Conservation (phyloP, 257 asterid species). For the Rehmannia glutinosa region DNA sequence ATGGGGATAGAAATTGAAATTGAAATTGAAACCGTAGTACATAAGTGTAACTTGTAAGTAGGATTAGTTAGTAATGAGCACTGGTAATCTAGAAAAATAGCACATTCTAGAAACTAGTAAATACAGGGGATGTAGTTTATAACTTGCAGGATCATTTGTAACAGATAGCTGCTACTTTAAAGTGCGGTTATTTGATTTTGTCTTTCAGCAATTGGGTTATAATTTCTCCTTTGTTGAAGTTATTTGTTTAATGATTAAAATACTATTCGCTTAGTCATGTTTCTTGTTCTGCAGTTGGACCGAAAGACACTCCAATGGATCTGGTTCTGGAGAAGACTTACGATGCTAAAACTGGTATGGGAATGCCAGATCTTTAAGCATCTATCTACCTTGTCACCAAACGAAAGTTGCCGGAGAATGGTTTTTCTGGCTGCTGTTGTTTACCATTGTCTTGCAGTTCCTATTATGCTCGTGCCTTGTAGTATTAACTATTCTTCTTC, state of each 20-base stretch:
- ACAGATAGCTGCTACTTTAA: not conserved
- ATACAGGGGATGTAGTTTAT: too few relatives aligned
- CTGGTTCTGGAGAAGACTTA: conserved; percentile 72
- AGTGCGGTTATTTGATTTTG: not conserved
- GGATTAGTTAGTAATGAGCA: too few relatives aligned
- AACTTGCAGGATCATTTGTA: too few relatives aligned
- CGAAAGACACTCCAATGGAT: conserved; percentile 84
- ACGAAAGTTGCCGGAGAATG: conserved; percentile 11
- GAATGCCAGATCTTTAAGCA: conserved; percentile 81
- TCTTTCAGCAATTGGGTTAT: not conserved
- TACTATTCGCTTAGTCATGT: conserved; percentile 1
- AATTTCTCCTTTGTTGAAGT: not conserved
- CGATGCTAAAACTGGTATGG: conserved; percentile 75
- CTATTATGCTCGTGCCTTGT: not conserved
- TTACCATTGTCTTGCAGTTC: not conserved
- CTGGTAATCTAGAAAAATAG: too few relatives aligned
- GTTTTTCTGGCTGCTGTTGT: not conserved
- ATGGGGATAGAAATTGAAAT: too few relatives aligned
- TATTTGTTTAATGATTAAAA: not conserved
- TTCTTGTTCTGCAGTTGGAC: conserved; percentile 65
- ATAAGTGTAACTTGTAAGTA: too few relatives aligned
- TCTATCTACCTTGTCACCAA: not conserved
- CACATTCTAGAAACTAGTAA: too few relatives aligned
- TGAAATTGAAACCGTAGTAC: too few relatives aligned
- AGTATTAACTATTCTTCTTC: too few relatives aligned